Evolutionary conservation across 495 filamentous ascomycete genomes (phyloP), one percentile per base, ranked within the genome.

Genomic region (Xylaria acuta): DNA sequence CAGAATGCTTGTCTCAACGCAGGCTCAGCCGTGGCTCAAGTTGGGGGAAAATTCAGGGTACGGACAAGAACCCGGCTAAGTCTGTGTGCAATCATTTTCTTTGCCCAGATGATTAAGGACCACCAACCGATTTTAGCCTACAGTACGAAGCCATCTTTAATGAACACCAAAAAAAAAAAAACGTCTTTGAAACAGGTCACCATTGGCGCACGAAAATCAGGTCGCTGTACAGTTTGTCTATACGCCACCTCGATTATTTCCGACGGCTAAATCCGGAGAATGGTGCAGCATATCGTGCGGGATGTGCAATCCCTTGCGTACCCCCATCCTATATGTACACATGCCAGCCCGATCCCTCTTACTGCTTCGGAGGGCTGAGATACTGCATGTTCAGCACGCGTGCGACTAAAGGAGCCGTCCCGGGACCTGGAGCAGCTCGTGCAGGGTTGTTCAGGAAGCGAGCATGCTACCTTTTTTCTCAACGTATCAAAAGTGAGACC

Each of bases 261-360:
- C 68, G 58, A 70, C 58, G 68, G 58, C 68, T 70, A 70, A 70
- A 70, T 70, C 68, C 58, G 68, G 58, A 18, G 45, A 16, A 41
- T 14, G 27, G 56, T 22, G 22, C 11, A 62, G n/a, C 20, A 25
- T 22, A 49, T 66, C 18, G 45, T 53, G 45, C 34, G 49, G 65
- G 49, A 67, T 54, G 49, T 0, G 34, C 34, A 36, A 67, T 56
- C 34, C 20, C 47, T 54, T 22, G 22, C 30, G 45, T 38, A 53
- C 16, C 65, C 47, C 47, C 64, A 36, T 53, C 45, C 45, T 12
- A n/a, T n/a, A n/a, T n/a, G n/a, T 36, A 4, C 43, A 64, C 34
- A 60, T 43, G n/a, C 41, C 38, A 45, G 41, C 41, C 63, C 63
- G 40, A 65, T 65, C 40, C 49, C 60, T 63, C 38, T 30, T 16